Conservation (phyloP, 148 eudicot genomes). For the Silene uniflora region DNA sequence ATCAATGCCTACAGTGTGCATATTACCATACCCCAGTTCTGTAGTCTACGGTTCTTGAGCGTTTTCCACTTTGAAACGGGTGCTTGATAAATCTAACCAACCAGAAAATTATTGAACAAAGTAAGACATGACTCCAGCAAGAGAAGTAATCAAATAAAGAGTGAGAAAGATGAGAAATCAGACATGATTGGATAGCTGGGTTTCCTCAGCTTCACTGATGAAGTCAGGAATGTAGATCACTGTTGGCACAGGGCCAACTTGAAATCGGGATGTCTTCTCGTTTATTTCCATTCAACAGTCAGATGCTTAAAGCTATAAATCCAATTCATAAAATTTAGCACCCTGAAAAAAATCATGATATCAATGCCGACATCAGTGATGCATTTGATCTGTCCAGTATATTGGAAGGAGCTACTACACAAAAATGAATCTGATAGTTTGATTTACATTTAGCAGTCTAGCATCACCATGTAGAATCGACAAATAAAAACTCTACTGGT, state of each 20-base stretch:
- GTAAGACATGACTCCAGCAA: neutral
- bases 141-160: constrained; percentile 17
- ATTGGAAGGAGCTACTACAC: neutral
- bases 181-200: constrained; percentile 53
- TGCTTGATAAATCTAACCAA: constrained; percentile 61
- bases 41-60: constrained; percentile 77
- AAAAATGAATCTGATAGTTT: neutral
- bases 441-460: too few relatives aligned
- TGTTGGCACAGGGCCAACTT: constrained; percentile 68
- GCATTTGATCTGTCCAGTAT: neutral
- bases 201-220: constrained; percentile 50
- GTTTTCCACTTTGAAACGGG: constrained; percentile 87
- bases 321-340: neutral
- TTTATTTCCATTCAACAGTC: constrained; percentile 31
- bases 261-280: constrained; percentile 31
- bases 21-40: constrained; percentile 75
- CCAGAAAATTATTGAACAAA: neutral
- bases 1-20: neutral
- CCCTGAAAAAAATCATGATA: neutral
- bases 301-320: neutral
- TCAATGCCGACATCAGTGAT: neutral
- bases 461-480: too few relatives aligned
- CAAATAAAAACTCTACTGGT: neutral
- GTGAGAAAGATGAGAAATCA: neutral
- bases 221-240: constrained; percentile 69